A percentile compares a stretch with the other conserved stretches of the same genome.
Conservation (phyloP, 306 rosid genomes). For the Urtica urens region DNA sequence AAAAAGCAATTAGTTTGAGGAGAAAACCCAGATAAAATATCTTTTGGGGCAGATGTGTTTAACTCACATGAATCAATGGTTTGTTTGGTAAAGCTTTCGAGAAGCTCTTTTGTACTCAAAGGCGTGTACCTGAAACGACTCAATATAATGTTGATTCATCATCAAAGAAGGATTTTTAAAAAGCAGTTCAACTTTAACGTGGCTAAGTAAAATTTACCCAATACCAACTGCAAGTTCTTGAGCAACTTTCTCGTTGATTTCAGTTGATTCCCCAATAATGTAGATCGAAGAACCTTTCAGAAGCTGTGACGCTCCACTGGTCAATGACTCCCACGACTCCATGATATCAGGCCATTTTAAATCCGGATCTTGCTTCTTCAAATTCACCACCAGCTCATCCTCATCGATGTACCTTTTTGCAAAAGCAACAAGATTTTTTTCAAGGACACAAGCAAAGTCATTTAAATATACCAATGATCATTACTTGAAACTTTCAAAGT, state of each 20-base stretch:
- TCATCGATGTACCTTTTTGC: constrained; percentile 82
- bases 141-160: constrained; percentile 10
- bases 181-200: no score
- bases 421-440: constrained; percentile 14
- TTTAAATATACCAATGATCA: neutral
- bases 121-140: constrained; percentile 66
- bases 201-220: constrained; percentile 43
- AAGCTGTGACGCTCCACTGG: constrained; percentile 63
- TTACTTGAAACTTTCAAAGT: constrained; percentile 18
- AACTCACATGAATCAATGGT: constrained; percentile 75
- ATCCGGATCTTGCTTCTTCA: constrained; percentile 82
- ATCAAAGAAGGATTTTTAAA: neutral
- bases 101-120: constrained; percentile 60
- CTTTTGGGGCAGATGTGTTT: neutral
- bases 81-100: constrained; percentile 62
- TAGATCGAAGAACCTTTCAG: constrained; percentile 72
- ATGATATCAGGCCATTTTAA: constrained; percentile 84
- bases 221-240: constrained; percentile 82
- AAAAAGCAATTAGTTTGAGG: no score
- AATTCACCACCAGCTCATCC: constrained; percentile 65
- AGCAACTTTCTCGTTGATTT: constrained; percentile 77
- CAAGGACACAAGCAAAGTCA: constrained; percentile 6
- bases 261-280: constrained; percentile 72
- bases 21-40: no score
- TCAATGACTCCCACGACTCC: constrained; percentile 85